These are phyloP conservation scores for Wickerhamiella cacticola DNA, from an alignment of 805 yeast species.

Conservation along the genomic window DNA sequence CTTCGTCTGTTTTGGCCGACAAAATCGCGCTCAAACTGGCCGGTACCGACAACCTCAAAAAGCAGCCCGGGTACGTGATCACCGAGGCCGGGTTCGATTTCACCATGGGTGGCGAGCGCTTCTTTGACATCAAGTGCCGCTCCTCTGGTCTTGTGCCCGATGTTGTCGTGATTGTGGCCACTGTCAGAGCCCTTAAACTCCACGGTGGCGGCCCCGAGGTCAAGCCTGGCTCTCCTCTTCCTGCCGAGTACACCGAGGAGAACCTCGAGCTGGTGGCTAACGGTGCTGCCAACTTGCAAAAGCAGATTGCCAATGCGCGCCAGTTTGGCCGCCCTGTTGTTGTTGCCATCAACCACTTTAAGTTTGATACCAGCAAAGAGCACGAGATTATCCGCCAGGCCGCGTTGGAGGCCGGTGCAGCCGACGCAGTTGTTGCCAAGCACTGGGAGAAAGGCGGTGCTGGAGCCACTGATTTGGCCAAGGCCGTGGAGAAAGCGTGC, in stretches of 20 bases:
- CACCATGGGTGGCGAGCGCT: constrained; percentile 98
- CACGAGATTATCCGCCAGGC: constrained; percentile 66
- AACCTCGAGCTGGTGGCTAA: constrained; percentile 62
- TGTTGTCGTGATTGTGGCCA: constrained; percentile 86
- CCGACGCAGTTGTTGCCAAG: constrained; percentile 76
- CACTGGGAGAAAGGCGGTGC: constrained; percentile 95
- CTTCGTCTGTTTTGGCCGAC: constrained; percentile 89
- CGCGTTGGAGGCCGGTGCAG: constrained; percentile 80
- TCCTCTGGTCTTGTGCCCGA: constrained; percentile 85
- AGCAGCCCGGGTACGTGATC: constrained; percentile 63
- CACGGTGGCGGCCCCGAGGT: constrained; percentile 98
- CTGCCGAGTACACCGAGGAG: constrained; percentile 70
- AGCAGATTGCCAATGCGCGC: constrained; percentile 79
- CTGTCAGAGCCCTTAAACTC: constrained; percentile 86
- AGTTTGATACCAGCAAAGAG: constrained; percentile 70
- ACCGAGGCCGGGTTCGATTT: constrained; percentile 98
- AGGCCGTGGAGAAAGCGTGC: constrained; percentile 67
- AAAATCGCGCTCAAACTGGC: constrained; percentile 84
- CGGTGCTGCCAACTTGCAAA: constrained; percentile 81
- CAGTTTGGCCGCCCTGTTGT: constrained; percentile 84
- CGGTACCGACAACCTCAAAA: constrained; percentile 44
- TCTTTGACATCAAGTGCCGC: constrained; percentile 90
- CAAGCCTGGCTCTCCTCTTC: constrained; percentile 82
- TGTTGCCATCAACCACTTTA: constrained; percentile 85
- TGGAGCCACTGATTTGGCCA: constrained; percentile 76